Conservation (phyloP, 108 stramenopile genomes). For the Chaetoceros muelleri region DNA sequence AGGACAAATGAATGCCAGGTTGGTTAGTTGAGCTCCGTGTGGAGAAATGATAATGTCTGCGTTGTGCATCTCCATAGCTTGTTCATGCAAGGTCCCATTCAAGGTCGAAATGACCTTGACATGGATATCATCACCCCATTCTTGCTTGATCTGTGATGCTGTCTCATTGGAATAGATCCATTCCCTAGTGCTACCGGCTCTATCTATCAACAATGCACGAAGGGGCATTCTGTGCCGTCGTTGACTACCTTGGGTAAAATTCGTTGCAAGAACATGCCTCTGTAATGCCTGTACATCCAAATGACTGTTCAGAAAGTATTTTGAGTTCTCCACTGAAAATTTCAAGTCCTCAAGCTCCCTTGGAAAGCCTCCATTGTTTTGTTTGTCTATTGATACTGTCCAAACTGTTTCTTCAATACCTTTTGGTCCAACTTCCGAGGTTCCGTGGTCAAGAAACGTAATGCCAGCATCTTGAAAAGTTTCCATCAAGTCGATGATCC, state of each 20-base stretch:
- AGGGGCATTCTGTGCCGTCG: neutral
- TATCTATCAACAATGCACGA: neutral
- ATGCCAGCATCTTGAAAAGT: neutral
- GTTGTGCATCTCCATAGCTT: slow-evolving; percentile 3
- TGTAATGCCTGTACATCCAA: neutral
- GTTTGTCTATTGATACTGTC: neutral
- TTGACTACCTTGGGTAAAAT: neutral
- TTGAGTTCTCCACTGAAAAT: neutral
- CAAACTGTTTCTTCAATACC: neutral
- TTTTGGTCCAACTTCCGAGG: neutral
- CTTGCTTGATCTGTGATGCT: neutral
- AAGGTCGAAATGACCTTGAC: neutral
- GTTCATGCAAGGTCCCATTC: slow-evolving; percentile 1
- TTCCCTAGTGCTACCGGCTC: neutral
- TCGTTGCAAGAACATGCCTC: neutral
- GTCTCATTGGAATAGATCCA: neutral
- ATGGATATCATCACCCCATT: neutral
- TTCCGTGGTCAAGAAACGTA: neutral
- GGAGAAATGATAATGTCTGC: slow-evolving; percentile 22
- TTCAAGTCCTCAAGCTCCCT: neutral
- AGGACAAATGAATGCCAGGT: slow-evolving; percentile 12
- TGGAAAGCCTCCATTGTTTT: neutral
- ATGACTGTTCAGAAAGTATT: neutral
- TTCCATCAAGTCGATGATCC: neutral
- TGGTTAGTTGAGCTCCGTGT: slow-evolving; percentile 19